Evolutionary conservation across 805 yeast species (phyloP).

Genomic region (Zygoascus flipseniorum): DNA sequence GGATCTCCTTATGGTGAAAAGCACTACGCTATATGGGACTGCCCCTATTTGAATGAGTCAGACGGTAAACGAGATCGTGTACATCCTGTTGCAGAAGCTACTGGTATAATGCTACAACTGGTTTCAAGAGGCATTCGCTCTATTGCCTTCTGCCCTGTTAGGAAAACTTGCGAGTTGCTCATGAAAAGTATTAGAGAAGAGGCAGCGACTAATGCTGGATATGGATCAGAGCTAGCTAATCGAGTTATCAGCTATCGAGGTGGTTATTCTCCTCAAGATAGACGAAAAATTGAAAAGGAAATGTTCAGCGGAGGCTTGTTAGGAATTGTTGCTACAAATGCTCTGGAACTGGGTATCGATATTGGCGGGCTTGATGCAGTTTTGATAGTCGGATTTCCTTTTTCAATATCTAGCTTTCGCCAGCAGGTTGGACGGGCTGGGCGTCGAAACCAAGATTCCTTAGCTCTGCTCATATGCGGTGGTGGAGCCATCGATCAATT

Average conservation of each 20-base stretch:
- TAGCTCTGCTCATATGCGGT: slow-evolving; percentile 78
- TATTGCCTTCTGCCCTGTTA: slow-evolving; percentile 82
- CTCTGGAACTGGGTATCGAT: slow-evolving; percentile 92
- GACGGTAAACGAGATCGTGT: slow-evolving; percentile 57
- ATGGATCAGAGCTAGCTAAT: slow-evolving; percentile 14
- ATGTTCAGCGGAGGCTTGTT: slow-evolving; percentile 82
- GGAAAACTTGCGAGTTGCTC: slow-evolving; percentile 77
- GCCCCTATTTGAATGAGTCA: slow-evolving; percentile 55
- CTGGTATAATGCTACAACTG: slow-evolving; percentile 60
- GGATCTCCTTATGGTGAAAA: slow-evolving; percentile 86
- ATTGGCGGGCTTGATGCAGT: slow-evolving; percentile 91
- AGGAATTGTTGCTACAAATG: slow-evolving; percentile 91
- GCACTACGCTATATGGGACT: slow-evolving; percentile 74
- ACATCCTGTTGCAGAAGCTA: slow-evolving; percentile 66
- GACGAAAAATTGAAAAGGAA: slow-evolving; percentile 78
- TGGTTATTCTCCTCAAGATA: slow-evolving; percentile 80
- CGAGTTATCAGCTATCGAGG: slow-evolving; percentile 87
- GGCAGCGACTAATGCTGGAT: slow-evolving; percentile 33
- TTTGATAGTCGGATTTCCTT: slow-evolving; percentile 86
- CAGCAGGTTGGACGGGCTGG: slow-evolving; percentile 99
- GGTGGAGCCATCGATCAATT: slow-evolving; percentile 76
- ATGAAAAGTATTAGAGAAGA: slow-evolving; percentile 73
- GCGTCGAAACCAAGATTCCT: slow-evolving; percentile 67
- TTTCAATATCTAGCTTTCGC: slow-evolving; percentile 75
- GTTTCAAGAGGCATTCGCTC: slow-evolving; percentile 61